Evolutionary conservation across 768 basidiomycete species (phyloP).

Genomic region (Gymnopilus junonius): DNA sequence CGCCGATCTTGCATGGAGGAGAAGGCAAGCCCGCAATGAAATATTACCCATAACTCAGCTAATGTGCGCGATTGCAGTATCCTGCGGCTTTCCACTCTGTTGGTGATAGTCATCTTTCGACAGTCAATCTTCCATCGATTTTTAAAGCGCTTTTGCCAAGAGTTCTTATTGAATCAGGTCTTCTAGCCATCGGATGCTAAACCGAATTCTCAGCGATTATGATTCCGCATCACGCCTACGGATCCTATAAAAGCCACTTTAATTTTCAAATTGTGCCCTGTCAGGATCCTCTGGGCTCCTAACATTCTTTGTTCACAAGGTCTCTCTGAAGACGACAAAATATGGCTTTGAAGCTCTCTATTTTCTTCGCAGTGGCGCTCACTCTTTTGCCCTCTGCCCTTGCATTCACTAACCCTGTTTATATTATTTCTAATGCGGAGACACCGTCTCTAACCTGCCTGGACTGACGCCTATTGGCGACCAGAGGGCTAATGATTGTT

Average conservation of each 20-base stretch:
- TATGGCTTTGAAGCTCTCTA: neutral
- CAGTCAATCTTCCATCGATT: neutral
- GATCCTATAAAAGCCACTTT: neutral
- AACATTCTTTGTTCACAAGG: neutral
- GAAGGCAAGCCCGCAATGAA: too few relatives aligned
- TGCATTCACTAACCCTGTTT: constrained; percentile 12
- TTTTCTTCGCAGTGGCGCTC: constrained; percentile 23
- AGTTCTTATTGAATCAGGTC: neutral
- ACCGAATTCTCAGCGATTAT: neutral
- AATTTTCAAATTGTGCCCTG: neutral
- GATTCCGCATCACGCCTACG: neutral
- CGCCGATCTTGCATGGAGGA: too few relatives aligned
- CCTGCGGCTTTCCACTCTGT: too few relatives aligned
- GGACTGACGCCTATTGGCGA: constrained; percentile 14
- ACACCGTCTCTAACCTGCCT: constrained; percentile 13
- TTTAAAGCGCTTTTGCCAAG: neutral
- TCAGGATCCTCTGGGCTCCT: neutral
- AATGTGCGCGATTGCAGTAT: too few relatives aligned
- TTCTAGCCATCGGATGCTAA: neutral
- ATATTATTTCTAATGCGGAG: constrained; percentile 18
- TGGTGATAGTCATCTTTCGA: neutral
- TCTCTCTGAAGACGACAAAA: neutral
- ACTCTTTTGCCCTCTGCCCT: neutral
- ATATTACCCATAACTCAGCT: too few relatives aligned
- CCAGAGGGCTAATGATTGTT: neutral